Conservation (phyloP, 805 yeast species). For the Dipodascopsis uninucleata region DNA sequence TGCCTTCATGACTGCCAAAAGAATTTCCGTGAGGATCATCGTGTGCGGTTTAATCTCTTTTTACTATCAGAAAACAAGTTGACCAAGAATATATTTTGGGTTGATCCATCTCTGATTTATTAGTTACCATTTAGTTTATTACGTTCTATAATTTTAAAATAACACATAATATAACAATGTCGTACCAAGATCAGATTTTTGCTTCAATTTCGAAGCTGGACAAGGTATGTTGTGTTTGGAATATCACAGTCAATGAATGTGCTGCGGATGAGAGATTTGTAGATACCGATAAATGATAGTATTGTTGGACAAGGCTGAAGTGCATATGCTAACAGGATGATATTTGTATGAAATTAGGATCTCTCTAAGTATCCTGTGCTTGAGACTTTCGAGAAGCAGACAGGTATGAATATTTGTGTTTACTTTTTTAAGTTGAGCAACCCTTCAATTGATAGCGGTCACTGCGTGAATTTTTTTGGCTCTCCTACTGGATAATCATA, state of each 20-base stretch:
- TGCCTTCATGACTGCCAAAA: no score
- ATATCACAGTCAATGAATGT: constrained; percentile 2
- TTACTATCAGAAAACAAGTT: no score
- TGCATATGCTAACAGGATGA: background rate
- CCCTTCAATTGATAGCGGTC: no score
- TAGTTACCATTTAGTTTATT: no score
- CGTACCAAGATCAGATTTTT: constrained; percentile 33
- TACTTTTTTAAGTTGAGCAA: no score
- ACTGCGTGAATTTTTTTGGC: no score
- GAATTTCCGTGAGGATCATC: no score
- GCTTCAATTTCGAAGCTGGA: constrained; percentile 31
- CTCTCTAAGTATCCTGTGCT: constrained; percentile 36
- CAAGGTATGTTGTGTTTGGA: constrained; percentile 23
- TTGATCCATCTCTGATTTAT: no score
- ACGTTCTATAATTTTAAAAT: background rate
- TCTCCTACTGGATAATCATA: no score
- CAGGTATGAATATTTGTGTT: no score
- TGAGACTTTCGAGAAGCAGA: constrained; percentile 35
- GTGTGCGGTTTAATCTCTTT: no score
- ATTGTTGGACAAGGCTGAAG: background rate
- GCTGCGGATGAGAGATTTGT: background rate
- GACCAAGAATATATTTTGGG: no score
- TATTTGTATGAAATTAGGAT: constrained; percentile 27
- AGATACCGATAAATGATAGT: background rate
- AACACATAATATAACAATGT: constrained; percentile 8